Percentiles rank a stretch among this genome's conserved stretches.
Evolutionary conservation across 371 early-diverging fungal genomes (phyloP).

Genomic region (Mycotypha africana): DNA sequence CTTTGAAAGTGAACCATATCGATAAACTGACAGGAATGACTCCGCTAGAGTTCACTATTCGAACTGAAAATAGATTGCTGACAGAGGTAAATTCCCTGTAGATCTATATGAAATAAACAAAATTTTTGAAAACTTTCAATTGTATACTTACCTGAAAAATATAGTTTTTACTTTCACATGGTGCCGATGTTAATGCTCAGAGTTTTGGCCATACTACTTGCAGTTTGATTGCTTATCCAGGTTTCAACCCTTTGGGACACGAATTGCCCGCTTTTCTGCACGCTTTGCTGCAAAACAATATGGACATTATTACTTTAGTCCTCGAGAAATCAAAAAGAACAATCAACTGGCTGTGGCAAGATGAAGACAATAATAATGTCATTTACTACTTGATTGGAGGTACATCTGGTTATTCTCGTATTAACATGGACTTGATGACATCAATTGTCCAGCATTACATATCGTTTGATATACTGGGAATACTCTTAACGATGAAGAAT

Average conservation of each 20-base stretch:
- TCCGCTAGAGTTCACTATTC: slow-evolving; percentile 48
- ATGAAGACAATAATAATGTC: slow-evolving; percentile 29
- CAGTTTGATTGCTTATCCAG: background rate
- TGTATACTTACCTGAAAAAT: no score
- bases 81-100: slow-evolving; percentile 28
- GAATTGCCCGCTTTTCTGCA: slow-evolving; percentile 37
- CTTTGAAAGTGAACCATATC: no score
- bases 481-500: no score
- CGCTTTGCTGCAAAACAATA: slow-evolving; percentile 31
- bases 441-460: no score
- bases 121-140: background rate
- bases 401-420: slow-evolving; percentile 13
- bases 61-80: slow-evolving; percentile 17
- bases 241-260: slow-evolving; percentile 3
- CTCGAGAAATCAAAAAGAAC: slow-evolving; percentile 4
- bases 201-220: slow-evolving; percentile 13
- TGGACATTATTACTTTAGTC: slow-evolving; percentile 11
- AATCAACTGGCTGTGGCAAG: slow-evolving; percentile 29
- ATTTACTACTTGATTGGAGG: slow-evolving; percentile 28
- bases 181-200: slow-evolving; percentile 35
- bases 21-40: slow-evolving; percentile 42
- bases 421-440: no score
- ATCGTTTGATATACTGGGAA: no score
- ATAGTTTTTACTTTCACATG: slow-evolving; percentile 30
- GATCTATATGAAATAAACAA: no score